Evolutionary conservation across 768 basidiomycete genomes (phyloP), one percentile per base, ranked within the genome.

Genomic region (Phaeolepiota aurea): DNA sequence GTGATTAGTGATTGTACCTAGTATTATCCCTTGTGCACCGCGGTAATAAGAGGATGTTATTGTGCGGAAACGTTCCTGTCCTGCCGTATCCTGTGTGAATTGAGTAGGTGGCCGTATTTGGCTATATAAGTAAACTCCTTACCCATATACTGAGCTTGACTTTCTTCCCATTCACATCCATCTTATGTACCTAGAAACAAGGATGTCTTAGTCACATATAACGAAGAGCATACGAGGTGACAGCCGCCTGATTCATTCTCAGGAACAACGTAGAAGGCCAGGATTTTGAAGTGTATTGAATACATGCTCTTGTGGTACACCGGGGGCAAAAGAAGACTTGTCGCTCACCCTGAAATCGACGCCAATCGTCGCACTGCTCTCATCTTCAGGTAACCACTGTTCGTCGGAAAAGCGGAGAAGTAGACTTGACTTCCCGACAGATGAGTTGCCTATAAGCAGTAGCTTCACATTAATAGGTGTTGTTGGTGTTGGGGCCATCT

Each of bases 81-180:
- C 94, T 37, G 92, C 90, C 0, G 91, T 94, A 52, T 96, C 90
- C 90, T 92, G 50, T n/a, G 11, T 18, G 30, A 22, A 23, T 9
- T 19, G 11, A 33, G 20, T 14, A 20, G n/a, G 33, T 3, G 31
- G 13, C 37, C 21, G 25, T 37, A 38, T 13, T 23, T 11, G 32
- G 44, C 28, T 12, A 19, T 16, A 38, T 12, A 42, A 18, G 37
- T 9, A 35, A 37, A 15, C 21, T n/a, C 61, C 82, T 46, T 51
- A 94, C 93, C 96, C 96, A 99, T 61, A 98, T 94, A 42, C 87
- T 91, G 13, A 99, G 68, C 64, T 97, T 98, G 49, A 89, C 85
- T 53, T 76, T 87, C 70, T 75, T 82, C 42, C 85, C 80, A 39
- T 79, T 78, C 37, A 88, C 71, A 16, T 84, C 79, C 87, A 91